Conservation (phyloP, 331 rosid species). For the Spiraea crenata region DNA sequence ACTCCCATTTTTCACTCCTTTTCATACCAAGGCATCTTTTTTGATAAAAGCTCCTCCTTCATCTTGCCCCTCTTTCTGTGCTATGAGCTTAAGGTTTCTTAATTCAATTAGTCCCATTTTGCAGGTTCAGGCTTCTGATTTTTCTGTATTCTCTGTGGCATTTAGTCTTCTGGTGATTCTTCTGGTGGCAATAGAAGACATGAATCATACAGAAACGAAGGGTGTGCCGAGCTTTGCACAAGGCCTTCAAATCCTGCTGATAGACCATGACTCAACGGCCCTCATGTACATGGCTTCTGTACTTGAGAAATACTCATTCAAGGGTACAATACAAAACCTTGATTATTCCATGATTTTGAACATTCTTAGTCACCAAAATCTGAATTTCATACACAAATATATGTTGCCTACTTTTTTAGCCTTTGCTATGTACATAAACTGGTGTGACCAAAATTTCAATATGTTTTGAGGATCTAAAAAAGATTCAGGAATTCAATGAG, state of each 20-base stretch:
- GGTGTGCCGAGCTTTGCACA: slow-evolving; percentile 43
- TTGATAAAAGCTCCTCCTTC: background rate
- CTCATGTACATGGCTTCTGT: slow-evolving; percentile 28
- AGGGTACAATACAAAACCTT: slow-evolving; percentile 7
- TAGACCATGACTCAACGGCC: slow-evolving; percentile 36
- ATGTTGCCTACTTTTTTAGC: background rate
- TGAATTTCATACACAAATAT: background rate
- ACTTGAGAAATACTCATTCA: slow-evolving; percentile 35
- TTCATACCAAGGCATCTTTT: too few species aligned
- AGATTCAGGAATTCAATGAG: background rate
- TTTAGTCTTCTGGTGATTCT: background rate
- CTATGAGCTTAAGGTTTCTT: background rate
- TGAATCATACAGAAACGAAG: background rate
- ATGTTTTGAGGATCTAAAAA: too few species aligned
- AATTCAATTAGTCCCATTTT: background rate
- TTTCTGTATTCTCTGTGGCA: background rate
- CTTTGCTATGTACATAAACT: too few species aligned
- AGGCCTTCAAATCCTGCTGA: slow-evolving; percentile 38
- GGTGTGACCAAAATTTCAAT: too few species aligned
- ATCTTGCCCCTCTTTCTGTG: background rate
- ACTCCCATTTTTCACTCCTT: background rate
- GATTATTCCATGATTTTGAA: background rate
- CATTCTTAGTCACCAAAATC: background rate
- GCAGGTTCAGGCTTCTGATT: background rate
- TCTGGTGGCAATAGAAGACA: slow-evolving; percentile 19